Base-by-base conservation (phyloP, 441 rosid species). In the Populus hybrid region DNA sequence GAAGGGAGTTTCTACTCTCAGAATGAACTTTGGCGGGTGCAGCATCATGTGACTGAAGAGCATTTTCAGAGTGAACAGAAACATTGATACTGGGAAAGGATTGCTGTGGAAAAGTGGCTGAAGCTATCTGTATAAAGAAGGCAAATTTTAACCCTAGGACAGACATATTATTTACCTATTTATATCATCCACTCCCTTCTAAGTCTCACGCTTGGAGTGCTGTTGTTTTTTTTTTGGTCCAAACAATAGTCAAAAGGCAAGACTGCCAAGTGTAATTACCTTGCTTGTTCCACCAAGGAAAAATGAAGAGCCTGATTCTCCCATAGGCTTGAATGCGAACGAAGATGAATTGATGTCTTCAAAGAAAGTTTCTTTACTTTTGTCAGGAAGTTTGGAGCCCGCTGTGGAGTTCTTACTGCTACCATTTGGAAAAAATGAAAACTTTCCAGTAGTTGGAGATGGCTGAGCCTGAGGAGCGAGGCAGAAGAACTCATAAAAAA, bases 401-500 rank as follows among this genome's bases (percentile, higher is more conserved):
- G 82, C n/a, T 38, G 64, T 66, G 6, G 83, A 82, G 78, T 81
- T 85, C 83, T 80, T 86, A 69, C 76, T 67, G 79, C 73, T 83
- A 20, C 77, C 82, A 83, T 86, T 86, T 3, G 90, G 88, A 65
- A 89, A 54, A 79, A 91, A 92, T 2, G 92, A 81, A 77, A 95
- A 90, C 69, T 94, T 94, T 72, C 98, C 99, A 9, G 99, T 95
- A 35, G 99, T 95, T 18, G 99, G 99, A 81, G 99, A 95, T 35
- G 98, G 97, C 81, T 94, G 97, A 76, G 90, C 99, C 99, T 95
- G 90, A 83, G 77, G 67, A 24, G 11, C 40, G 9, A 80, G 1
- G 16, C 30, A 79, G 28, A 70, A 79, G 34, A 81, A 73, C 38
- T 63, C 66, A 76, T 57, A 36, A 57, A 12, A 30, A 59, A 16